Conservation (phyloP, 257 asterid species). For the Solanum tarapatanum region DNA sequence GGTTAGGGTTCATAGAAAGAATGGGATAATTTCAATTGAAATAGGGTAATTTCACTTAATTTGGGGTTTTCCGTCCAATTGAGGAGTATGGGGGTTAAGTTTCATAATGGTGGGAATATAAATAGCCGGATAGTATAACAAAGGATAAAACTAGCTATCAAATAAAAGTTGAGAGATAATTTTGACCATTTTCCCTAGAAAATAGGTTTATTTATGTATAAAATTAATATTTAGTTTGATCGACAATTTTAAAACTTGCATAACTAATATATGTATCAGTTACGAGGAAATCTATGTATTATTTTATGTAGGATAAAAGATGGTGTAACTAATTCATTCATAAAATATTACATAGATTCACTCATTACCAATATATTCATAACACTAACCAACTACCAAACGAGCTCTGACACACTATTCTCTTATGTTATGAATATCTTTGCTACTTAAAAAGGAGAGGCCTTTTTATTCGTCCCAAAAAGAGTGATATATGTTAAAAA, state of each 20-base stretch:
- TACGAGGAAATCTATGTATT: neutral
- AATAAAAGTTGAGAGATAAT: neutral
- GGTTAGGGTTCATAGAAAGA: neutral
- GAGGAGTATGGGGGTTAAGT: neutral
- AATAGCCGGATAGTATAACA: neutral
- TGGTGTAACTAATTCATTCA: neutral
- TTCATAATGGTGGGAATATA: neutral
- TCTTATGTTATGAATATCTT: neutral
- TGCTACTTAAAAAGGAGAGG: neutral
- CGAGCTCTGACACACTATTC: neutral
- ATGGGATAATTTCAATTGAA: neutral
- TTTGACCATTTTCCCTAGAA: neutral
- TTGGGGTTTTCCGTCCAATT: neutral
- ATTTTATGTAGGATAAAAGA: neutral
- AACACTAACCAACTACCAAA: neutral
- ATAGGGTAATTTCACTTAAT: too few species aligned
- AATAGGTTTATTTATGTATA: neutral
- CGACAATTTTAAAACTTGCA: neutral
- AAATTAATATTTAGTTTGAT: neutral
- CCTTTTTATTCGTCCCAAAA: neutral
- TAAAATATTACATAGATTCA: too few species aligned
- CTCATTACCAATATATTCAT: too few species aligned
- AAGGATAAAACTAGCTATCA: neutral
- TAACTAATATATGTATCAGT: neutral
- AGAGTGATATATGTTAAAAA: neutral